Base-by-base conservation (phyloP, 345 rosid genomes). In the Leavenworthia alabamica region DNA sequence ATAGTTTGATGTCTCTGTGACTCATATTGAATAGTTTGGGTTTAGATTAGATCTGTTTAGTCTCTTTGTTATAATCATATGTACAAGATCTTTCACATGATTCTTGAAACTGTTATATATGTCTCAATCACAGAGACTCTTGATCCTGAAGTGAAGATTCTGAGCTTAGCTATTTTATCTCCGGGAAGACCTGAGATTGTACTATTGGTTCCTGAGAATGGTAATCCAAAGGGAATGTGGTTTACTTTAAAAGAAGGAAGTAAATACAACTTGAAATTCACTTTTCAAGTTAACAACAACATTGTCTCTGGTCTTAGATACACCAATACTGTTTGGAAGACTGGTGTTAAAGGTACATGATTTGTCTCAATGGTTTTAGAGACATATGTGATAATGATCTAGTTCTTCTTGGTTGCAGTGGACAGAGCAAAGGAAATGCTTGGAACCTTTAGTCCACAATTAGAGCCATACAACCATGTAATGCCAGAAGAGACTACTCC, bases 261-360 rank as follows among this genome's bases (percentile, higher is more conserved):
- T 64, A 85, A 49, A 23, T 85, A 87, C 72, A 80, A 54, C 45
- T 39, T 87, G 67, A 83, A 80, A 60, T 81, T 87, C 73, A 50
- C 83, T 14, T 84, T 87, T 60, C 73, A 78, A 59, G 95, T 84
- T 62, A 74, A 78, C 72, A 82, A 84, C 66, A 87, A 87, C 86
- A 87, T 87, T 68, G 95, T 84, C 37, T 86, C 88, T 36, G 90
- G 95, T 27, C 90, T 87, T 68, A 84, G 73, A 68, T 84, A 87
- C 79, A 79, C 86, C 67, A 87, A 87, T 20, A 79, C 80, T 1
- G 90, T 87, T 45, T 87, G 88, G 89, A 84, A 84, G 76, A 77
- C 94, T 20, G 90, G 86, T 51, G 69, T 83, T 40, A 81, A 73
- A 70, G 92, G 92, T 83, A 73, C 23, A 5, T 3, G n/a, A n/a